A percentile compares a stretch with the other conserved stretches of the same genome.
Evolutionary conservation across 2,329 filamentous ascomycete species (phyloP).

Genomic region (Penicillium sp.): DNA sequence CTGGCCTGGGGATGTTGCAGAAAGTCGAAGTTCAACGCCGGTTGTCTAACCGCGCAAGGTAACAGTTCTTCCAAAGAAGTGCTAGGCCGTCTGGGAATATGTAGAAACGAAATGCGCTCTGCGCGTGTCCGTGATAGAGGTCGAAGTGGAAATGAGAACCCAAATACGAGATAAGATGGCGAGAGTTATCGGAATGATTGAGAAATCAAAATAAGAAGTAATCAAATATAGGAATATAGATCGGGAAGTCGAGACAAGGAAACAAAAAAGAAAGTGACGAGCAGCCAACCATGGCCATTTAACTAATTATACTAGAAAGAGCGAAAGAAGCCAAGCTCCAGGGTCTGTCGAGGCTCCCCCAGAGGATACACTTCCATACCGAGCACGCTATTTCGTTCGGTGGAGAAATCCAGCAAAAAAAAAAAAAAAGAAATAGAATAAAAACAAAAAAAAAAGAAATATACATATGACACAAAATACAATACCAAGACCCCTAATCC

Average conservation of each 20-base stretch:
- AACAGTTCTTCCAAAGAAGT: constrained; percentile 25
- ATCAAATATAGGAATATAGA: constrained; percentile 1
- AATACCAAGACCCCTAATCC: constrained; percentile 20
- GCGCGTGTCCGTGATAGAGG: constrained; percentile 1
- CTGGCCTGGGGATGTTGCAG: constrained; percentile 24
- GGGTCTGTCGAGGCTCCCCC: constrained; percentile 22
- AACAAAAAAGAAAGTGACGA: background rate
- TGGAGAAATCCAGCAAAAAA: constrained; percentile 6
- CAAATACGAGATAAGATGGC: constrained; percentile 6
- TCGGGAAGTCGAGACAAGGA: background rate
- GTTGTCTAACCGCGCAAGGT: constrained; percentile 10
- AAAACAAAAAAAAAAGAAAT: background rate
- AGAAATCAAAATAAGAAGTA: background rate
- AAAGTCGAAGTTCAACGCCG: constrained; percentile 10
- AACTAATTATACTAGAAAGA: constrained; percentile 22
- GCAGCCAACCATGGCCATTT: constrained; percentile 8
- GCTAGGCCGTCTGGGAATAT: background rate
- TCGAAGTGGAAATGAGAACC: background rate
- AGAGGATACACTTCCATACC: constrained; percentile 17
- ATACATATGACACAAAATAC: background rate
- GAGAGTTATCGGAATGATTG: background rate
- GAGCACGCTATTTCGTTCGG: constrained; percentile 16
- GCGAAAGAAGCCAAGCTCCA: constrained; percentile 25
- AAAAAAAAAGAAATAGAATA: background rate
- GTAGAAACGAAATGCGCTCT: background rate